phyloP scores from a whole-genome alignment of 2,329 filamentous ascomycete species.

The Blastomyces emzantsi region DNA sequence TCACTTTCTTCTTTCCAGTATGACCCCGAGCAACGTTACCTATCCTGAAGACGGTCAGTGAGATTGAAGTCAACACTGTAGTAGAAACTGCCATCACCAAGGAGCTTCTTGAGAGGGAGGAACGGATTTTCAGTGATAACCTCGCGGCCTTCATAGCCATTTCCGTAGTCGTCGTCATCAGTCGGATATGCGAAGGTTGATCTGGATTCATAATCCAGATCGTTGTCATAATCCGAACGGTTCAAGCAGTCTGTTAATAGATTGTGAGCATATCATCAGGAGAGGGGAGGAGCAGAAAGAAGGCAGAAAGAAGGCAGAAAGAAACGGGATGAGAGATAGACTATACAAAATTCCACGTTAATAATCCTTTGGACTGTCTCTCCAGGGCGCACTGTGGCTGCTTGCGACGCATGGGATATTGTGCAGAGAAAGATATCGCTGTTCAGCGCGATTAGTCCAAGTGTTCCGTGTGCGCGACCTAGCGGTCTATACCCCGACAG shows the following conservation, averaged over 20 bases:
- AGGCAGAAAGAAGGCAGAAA: conserved; percentile 16
- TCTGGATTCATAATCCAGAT: conserved; percentile 45
- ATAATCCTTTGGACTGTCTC: conserved; percentile 85
- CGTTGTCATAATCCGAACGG: conserved; percentile 73
- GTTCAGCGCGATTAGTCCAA: conserved; percentile 76
- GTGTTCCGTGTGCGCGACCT: conserved; percentile 71
- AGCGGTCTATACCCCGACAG: conserved; percentile 69
- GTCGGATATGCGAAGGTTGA: conserved; percentile 45
- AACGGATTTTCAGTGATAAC: conserved; percentile 76
- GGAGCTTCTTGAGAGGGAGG: conserved; percentile 77
- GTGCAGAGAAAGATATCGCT: conserved; percentile 86
- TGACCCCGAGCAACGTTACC: conserved; percentile 41
- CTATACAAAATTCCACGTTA: conserved; percentile 68
- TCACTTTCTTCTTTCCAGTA: background rate
- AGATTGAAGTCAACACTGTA: conserved; percentile 98
- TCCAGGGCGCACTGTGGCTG: conserved; percentile 73
- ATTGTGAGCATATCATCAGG: conserved; percentile 11
- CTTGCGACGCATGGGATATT: conserved; percentile 67
- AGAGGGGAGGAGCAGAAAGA: background rate
- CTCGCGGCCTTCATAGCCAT: conserved; percentile 54
- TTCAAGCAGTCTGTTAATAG: conserved; percentile 66
- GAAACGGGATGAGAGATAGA: background rate
- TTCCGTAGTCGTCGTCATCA: conserved; percentile 45
- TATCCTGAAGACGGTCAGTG: conserved; percentile 84
- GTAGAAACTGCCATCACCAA: conserved; percentile 92